Percentiles rank a stretch among this genome's conserved stretches.
These are phyloP conservation scores for Penicillium maclennaniae DNA, from an alignment of 495 filamentous ascomycete species.

Conservation along the genomic window DNA sequence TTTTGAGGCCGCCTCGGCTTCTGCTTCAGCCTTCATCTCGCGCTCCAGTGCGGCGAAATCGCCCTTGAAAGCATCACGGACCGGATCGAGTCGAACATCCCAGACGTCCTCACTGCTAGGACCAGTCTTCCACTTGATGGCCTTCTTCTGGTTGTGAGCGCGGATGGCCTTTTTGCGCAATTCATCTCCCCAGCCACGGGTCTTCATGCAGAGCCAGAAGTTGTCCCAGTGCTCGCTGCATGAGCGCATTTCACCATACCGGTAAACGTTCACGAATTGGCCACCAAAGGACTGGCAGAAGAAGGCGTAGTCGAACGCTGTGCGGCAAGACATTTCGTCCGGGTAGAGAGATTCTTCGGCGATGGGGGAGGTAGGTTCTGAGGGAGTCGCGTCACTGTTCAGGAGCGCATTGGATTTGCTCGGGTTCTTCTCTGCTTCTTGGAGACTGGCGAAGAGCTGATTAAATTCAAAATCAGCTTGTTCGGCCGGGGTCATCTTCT, in stretches of 20 bases:
- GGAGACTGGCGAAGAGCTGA: slow-evolving; percentile 52
- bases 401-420: slow-evolving; percentile 8
- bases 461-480: slow-evolving; percentile 60
- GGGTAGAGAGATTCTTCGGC: slow-evolving; percentile 65
- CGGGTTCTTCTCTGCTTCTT: slow-evolving; percentile 28
- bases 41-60: slow-evolving; percentile 57
- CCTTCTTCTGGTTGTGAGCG: slow-evolving; percentile 69
- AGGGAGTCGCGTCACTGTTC: not conserved
- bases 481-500: slow-evolving; percentile 51
- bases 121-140: slow-evolving; percentile 65
- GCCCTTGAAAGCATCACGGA: slow-evolving; percentile 50
- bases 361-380: slow-evolving; percentile 37
- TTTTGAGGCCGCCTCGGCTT: slow-evolving; percentile 32
- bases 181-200: slow-evolving; percentile 43
- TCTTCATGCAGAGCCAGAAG: slow-evolving; percentile 95
- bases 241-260: slow-evolving; percentile 66
- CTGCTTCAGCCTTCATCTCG: slow-evolving; percentile 49
- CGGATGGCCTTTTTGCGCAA: slow-evolving; percentile 55
- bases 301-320: slow-evolving; percentile 89
- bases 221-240: slow-evolving; percentile 82
- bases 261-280: slow-evolving; percentile 83
- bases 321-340: slow-evolving; percentile 78
- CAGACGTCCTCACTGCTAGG: slow-evolving; percentile 93
- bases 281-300: slow-evolving; percentile 92
- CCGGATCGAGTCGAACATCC: slow-evolving; percentile 57